A percentile compares a stretch with the other conserved stretches of the same genome.
These are phyloP conservation scores for Aspergillus amoenus DNA, from an alignment of 2,329 filamentous ascomycete genomes.

Conservation along the genomic window DNA sequence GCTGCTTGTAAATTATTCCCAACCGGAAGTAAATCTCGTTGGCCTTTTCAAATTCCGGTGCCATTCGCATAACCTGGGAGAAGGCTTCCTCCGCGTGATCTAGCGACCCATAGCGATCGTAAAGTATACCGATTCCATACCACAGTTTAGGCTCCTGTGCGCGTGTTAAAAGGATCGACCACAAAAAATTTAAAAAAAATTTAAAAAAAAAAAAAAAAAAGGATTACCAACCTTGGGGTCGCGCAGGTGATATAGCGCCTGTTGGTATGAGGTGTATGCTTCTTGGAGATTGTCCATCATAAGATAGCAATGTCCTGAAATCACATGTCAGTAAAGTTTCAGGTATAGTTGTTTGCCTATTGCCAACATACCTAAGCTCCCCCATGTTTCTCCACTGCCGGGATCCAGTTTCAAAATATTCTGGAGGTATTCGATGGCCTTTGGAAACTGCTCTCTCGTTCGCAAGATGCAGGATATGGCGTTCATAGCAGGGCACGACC, in stretches of 20 bases:
- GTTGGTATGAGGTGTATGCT: constrained; percentile 94
- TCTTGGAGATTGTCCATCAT: constrained; percentile 99
- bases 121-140: constrained; percentile 98
- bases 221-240: constrained; percentile 75
- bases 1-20: constrained; percentile 99
- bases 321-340: constrained; percentile 15
- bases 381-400: constrained; percentile 93
- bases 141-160: constrained; percentile 87
- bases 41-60: constrained; percentile 95
- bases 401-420: constrained; percentile 86
- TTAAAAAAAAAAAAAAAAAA: not conserved
- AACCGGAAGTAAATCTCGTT: constrained; percentile 98
- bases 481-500: constrained; percentile 89
- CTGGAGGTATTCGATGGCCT: constrained; percentile 89
- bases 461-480: constrained; percentile 89
- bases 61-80: constrained; percentile 98
- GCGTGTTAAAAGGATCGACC: constrained; percentile 10
- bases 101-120: constrained; percentile 92
- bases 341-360: not conserved
- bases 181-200: not conserved
- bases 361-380: constrained; percentile 73
- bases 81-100: constrained; percentile 98
- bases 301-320: constrained; percentile 85
- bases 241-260: constrained; percentile 85
- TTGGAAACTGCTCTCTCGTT: constrained; percentile 88